Conservation (phyloP, 2,329 filamentous ascomycete genomes). For the Fusarium compactum region DNA sequence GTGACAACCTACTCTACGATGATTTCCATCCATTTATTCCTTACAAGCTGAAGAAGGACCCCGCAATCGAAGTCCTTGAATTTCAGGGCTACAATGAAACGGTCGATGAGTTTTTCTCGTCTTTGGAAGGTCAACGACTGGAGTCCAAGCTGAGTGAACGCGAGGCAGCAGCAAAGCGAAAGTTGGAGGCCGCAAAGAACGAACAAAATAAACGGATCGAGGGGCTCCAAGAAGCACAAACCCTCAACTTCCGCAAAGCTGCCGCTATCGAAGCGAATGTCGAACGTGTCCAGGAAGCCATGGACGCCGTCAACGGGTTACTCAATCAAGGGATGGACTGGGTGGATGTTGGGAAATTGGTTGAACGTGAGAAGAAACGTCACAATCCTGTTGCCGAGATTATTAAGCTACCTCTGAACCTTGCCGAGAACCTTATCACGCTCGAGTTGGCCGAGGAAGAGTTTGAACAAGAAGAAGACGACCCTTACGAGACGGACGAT, state of each 20-base stretch:
- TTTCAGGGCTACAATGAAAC: constrained; percentile 91
- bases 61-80: constrained; percentile 75
- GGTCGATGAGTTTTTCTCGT: constrained; percentile 97
- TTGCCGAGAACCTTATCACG: constrained; percentile 90
- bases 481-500: constrained; percentile 75
- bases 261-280: constrained; percentile 91
- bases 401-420: constrained; percentile 87
- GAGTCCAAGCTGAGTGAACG: constrained; percentile 85
- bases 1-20: constrained; percentile 78
- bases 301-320: constrained; percentile 91
- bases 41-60: constrained; percentile 78
- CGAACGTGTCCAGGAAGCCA: constrained; percentile 91
- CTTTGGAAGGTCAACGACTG: constrained; percentile 91
- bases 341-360: constrained; percentile 88
- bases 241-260: constrained; percentile 87
- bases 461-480: constrained; percentile 70
- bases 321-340: constrained; percentile 97
- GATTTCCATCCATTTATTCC: constrained; percentile 96
- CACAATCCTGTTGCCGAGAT: constrained; percentile 87
- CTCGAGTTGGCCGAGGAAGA: constrained; percentile 80
- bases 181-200: constrained; percentile 83
- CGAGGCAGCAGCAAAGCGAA: constrained; percentile 83
- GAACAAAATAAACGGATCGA: constrained; percentile 90
- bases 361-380: constrained; percentile 85
- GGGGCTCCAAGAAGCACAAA: constrained; percentile 83